Evolutionary conservation across 495 filamentous ascomycete genomes (phyloP).

Genomic region (Aspergillus ellipticus): DNA sequence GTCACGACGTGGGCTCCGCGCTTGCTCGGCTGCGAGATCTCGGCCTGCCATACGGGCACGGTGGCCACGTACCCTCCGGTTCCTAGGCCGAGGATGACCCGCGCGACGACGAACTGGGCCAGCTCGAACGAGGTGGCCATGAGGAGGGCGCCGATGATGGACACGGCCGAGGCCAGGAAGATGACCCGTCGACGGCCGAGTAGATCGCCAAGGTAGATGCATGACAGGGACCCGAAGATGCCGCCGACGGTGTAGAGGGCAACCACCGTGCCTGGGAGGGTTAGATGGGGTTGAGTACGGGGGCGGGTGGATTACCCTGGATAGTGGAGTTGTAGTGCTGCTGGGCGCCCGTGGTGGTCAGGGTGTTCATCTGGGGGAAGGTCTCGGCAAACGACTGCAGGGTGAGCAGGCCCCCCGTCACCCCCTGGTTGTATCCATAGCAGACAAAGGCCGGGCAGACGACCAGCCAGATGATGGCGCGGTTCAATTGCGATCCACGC

Average conservation of each 20-base stretch:
- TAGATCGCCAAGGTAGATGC: constrained; percentile 29
- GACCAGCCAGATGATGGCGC: constrained; percentile 34
- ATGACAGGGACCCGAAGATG: constrained; percentile 32
- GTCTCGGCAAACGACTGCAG: constrained; percentile 38
- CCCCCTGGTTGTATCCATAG: constrained; percentile 52
- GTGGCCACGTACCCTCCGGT: constrained; percentile 63
- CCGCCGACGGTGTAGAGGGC: constrained; percentile 34
- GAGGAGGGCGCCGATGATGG: constrained; percentile 40
- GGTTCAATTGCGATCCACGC: constrained; percentile 30
- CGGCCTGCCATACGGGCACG: constrained; percentile 62
- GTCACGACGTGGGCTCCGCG: constrained; percentile 63
- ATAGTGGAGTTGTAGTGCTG: constrained; percentile 36
- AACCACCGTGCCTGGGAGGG: constrained; percentile 28
- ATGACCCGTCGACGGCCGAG: constrained; percentile 32
- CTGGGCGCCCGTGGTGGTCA: constrained; percentile 32
- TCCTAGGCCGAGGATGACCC: constrained; percentile 57
- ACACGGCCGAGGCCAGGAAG: constrained; percentile 27
- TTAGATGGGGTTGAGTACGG: not conserved
- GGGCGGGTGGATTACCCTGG: constrained; percentile 27
- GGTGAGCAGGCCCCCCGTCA: constrained; percentile 40
- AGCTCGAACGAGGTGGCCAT: constrained; percentile 37
- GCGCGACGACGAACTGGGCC: constrained; percentile 41
- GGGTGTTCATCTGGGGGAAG: constrained; percentile 53
- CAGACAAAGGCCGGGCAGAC: constrained; percentile 47
- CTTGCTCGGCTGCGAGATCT: constrained; percentile 56